These are phyloP conservation scores for Fragilaria crotonensis DNA, from an alignment of 108 stramenopile species.

Conservation along the genomic window DNA sequence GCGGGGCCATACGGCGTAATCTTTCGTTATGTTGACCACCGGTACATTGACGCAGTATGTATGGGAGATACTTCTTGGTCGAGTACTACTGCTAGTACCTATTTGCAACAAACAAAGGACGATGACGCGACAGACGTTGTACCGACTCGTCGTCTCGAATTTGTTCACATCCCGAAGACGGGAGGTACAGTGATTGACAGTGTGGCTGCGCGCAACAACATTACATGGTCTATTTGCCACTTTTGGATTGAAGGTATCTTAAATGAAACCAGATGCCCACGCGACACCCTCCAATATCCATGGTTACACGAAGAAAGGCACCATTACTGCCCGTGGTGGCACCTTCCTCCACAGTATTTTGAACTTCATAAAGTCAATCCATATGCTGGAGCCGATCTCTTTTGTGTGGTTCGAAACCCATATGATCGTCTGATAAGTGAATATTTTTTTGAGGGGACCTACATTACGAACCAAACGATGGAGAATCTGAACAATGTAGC, in stretches of 20 bases:
- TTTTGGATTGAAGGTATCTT: not conserved
- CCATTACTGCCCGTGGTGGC: conserved; percentile 5
- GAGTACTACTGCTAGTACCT: too few relatives aligned
- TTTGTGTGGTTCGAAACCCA: conserved; percentile 43
- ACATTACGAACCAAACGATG: not conserved
- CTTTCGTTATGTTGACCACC: too few relatives aligned
- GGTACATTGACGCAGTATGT: too few relatives aligned
- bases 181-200: conserved; percentile 21
- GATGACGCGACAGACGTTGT: too few relatives aligned
- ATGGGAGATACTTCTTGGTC: too few relatives aligned
- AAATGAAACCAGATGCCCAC: too few relatives aligned
- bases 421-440: conserved; percentile 41
- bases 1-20: too few relatives aligned
- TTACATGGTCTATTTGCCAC: conserved; percentile 22
- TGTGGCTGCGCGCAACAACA: conserved; percentile 3
- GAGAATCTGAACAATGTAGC: conserved; percentile 1
- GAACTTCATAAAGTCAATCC: conserved; percentile 1
- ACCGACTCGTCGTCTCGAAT: conserved; percentile 1
- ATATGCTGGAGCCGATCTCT: not conserved
- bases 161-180: conserved; percentile 29
- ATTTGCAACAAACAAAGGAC: too few relatives aligned
- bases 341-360: conserved; percentile 1
- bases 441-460: conserved; percentile 16
- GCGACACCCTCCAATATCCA: not conserved
- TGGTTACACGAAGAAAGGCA: too few relatives aligned